Conservation (phyloP, 805 yeast species). For the Spathaspora arborariae region DNA sequence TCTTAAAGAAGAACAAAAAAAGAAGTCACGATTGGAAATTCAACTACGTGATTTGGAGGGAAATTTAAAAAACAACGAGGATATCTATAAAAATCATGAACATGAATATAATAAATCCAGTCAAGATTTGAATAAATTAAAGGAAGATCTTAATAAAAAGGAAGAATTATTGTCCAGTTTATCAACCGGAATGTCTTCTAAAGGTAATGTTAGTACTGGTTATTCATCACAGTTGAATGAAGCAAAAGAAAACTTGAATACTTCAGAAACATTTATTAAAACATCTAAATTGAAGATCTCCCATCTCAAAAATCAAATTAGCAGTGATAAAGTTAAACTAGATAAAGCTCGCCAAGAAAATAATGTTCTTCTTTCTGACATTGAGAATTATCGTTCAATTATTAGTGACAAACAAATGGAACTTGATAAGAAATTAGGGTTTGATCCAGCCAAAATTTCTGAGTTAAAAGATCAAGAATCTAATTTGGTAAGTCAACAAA, state of each 20-base stretch:
- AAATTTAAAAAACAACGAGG: constrained; percentile 31
- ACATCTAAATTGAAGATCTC: constrained; percentile 56
- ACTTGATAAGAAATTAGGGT: constrained; percentile 50
- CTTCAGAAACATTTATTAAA: constrained; percentile 52
- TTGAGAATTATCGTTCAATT: constrained; percentile 38
- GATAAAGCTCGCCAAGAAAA: constrained; percentile 51
- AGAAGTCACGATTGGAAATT: constrained; percentile 25
- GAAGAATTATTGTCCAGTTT: constrained; percentile 80
- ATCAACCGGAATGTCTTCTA: constrained; percentile 85
- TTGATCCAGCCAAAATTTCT: constrained; percentile 43
- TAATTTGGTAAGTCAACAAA: constrained; percentile 40
- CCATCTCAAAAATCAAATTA: constrained; percentile 52
- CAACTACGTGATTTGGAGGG: constrained; percentile 31
- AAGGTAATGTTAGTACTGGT: constrained; percentile 73
- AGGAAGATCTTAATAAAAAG: constrained; percentile 49
- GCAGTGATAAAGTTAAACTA: constrained; percentile 46
- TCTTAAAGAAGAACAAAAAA: constrained; percentile 48
- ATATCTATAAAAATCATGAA: constrained; percentile 40
- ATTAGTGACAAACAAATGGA: constrained; percentile 37
- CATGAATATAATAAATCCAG: constrained; percentile 43
- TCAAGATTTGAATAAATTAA: constrained; percentile 39
- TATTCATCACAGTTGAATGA: constrained; percentile 68
- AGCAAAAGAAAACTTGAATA: constrained; percentile 53
- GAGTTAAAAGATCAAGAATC: constrained; percentile 46
- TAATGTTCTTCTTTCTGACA: constrained; percentile 35